phyloP scores from a whole-genome alignment of 2,329 filamentous ascomycete genomes.

The Aspergillus quadrilineatus region DNA sequence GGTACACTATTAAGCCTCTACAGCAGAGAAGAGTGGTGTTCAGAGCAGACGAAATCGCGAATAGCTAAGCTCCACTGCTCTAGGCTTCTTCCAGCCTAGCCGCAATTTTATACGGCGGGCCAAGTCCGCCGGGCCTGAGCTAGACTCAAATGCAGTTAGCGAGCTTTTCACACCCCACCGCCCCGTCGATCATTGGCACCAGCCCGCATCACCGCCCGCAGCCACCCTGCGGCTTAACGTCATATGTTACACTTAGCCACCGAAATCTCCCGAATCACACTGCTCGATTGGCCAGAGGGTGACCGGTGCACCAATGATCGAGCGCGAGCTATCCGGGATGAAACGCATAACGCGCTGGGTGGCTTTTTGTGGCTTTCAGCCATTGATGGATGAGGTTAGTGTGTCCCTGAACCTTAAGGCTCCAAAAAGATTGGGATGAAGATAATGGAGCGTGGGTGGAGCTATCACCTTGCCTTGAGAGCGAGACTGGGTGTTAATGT shows the following conservation, averaged over 20 bases:
- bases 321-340: conserved; percentile 9
- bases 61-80: conserved; percentile 2
- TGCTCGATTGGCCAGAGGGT: conserved; percentile 1
- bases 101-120: neutral
- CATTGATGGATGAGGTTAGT: neutral
- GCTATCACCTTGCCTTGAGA: neutral
- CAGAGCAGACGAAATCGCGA: neutral
- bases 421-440: neutral
- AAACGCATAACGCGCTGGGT: conserved; percentile 1
- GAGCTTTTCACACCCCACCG: neutral
- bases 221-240: conserved; percentile 20
- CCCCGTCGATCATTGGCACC: conserved; percentile 16
- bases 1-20: neutral
- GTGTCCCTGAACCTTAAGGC: conserved; percentile 8
- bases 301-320: conserved; percentile 11
- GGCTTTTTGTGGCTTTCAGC: neutral
- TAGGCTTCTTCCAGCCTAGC: neutral
- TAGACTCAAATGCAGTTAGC: neutral
- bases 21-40: neutral
- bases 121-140: conserved; percentile 5
- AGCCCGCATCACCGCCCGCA: neutral
- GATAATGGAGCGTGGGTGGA: neutral
- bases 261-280: conserved; percentile 10
- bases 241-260: conserved; percentile 28
- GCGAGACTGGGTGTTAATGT: neutral